Conservation (phyloP, 148 eudicot genomes). For the Silene uniflora region DNA sequence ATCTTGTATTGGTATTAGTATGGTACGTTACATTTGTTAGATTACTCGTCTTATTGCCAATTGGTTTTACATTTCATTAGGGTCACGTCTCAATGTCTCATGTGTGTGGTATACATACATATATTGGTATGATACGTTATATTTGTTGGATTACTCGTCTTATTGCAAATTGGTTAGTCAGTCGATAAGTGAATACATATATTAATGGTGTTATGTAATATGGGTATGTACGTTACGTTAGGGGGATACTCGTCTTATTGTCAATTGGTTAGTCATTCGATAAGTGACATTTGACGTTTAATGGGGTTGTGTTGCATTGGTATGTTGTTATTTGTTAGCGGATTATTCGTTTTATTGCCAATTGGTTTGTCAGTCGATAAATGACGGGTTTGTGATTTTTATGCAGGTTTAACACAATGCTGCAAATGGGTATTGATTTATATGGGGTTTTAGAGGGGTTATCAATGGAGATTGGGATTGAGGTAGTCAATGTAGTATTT, state of each 20-base stretch:
- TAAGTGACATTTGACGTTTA: too few relatives aligned
- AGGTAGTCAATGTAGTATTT: conserved; percentile 48
- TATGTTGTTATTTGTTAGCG: not conserved
- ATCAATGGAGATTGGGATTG: conserved; percentile 40
- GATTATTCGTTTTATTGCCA: not conserved
- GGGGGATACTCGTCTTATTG: not conserved
- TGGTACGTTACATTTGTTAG: too few relatives aligned
- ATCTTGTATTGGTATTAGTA: too few relatives aligned
- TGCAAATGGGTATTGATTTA: conserved; percentile 17
- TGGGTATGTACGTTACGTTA: not conserved
- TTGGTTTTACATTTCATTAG: too few relatives aligned
- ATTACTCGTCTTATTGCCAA: too few relatives aligned
- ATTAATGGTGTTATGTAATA: not conserved
- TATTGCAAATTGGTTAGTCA: not conserved
- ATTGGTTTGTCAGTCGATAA: not conserved
- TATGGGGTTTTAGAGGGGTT: conserved; percentile 25
- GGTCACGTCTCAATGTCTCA: too few relatives aligned
- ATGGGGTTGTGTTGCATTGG: not conserved
- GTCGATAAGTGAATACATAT: too few relatives aligned
- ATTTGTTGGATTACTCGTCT: not conserved
- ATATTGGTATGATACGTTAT: too few relatives aligned
- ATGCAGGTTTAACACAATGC: conserved; percentile 29
- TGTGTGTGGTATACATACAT: too few relatives aligned
- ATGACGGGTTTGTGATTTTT: not conserved
- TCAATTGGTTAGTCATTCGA: not conserved